Evolutionary conservation across 2,329 filamentous ascomycete genomes (phyloP).

Genomic region (Phymatotrichopsis omnivora): DNA sequence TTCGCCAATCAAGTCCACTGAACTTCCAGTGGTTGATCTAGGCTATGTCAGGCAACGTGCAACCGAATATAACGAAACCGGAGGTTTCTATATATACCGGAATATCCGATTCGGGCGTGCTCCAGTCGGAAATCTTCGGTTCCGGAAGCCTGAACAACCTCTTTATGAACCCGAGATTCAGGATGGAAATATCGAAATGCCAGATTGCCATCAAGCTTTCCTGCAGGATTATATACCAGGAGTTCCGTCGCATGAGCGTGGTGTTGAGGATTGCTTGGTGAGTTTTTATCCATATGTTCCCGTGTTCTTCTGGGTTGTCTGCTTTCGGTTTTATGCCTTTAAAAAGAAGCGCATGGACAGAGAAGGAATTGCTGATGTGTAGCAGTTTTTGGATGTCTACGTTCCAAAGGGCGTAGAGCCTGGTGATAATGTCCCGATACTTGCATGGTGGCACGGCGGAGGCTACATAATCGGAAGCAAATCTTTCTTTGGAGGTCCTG

Average conservation of each 20-base stretch:
- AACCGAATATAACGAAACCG: constrained; percentile 31
- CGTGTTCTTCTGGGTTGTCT: too few species aligned
- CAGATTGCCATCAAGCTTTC: constrained; percentile 31
- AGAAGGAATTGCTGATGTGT: too few species aligned
- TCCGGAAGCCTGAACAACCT: constrained; percentile 37
- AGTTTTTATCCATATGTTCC: background rate
- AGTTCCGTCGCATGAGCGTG: constrained; percentile 10
- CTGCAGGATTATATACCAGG: constrained; percentile 13
- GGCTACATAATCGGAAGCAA: constrained; percentile 18
- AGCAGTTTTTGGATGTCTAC: constrained; percentile 25
- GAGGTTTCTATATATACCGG: constrained; percentile 36
- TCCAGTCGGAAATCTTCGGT: constrained; percentile 37
- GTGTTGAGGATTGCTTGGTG: constrained; percentile 40
- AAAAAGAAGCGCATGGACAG: too few species aligned
- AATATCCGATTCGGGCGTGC: constrained; percentile 41
- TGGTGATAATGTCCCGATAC: constrained; percentile 14
- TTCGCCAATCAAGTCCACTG: too few species aligned
- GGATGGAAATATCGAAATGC: constrained; percentile 31
- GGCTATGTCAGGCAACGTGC: constrained; percentile 35
- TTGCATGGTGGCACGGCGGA: constrained; percentile 20
- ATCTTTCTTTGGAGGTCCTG: constrained; percentile 12
- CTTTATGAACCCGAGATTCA: constrained; percentile 31
- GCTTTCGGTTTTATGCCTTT: too few species aligned
- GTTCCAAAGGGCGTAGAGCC: constrained; percentile 11
- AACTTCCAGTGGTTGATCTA: constrained; percentile 33